Conservation (phyloP, 345 rosid species). For the Melastoma malabathricum region DNA sequence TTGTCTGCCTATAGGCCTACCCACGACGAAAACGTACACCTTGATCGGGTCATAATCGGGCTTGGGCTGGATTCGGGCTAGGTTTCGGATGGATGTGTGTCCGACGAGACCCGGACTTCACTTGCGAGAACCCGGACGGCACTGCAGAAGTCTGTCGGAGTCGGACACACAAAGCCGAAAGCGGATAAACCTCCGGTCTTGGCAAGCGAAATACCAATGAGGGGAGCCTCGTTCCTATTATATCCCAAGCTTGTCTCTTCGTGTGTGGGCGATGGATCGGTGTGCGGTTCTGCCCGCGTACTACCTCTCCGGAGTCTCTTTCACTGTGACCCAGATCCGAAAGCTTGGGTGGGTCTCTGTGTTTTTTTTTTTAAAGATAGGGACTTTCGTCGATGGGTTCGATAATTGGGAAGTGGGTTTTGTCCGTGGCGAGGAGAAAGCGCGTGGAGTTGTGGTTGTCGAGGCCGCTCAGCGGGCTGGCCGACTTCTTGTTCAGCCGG, state of each 20-base stretch:
- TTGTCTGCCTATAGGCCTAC: no score
- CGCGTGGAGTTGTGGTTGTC: slow-evolving; percentile 56
- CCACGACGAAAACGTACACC: no score
- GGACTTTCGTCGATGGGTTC: neutral
- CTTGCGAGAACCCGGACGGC: no score
- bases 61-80: no score
- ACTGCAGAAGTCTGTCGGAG: no score
- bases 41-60: no score
- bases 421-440: slow-evolving; percentile 29
- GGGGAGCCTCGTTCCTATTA: slow-evolving; percentile 43
- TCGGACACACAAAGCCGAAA: no score
- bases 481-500: slow-evolving; percentile 58
- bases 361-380: neutral
- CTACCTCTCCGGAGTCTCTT: slow-evolving; percentile 40
- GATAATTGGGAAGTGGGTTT: neutral
- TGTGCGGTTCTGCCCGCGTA: slow-evolving; percentile 16
- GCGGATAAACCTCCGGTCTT: neutral
- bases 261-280: slow-evolving; percentile 32
- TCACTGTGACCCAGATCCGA: slow-evolving; percentile 34
- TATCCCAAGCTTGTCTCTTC: slow-evolving; percentile 57
- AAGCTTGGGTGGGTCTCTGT: neutral
- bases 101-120: no score
- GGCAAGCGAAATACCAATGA: slow-evolving; percentile 23
- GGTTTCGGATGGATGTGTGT: no score
- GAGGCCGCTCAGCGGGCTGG: slow-evolving; percentile 45